Base-by-base conservation (phyloP, 495 filamentous ascomycete species). In the Penicillium longicatenatum region DNA sequence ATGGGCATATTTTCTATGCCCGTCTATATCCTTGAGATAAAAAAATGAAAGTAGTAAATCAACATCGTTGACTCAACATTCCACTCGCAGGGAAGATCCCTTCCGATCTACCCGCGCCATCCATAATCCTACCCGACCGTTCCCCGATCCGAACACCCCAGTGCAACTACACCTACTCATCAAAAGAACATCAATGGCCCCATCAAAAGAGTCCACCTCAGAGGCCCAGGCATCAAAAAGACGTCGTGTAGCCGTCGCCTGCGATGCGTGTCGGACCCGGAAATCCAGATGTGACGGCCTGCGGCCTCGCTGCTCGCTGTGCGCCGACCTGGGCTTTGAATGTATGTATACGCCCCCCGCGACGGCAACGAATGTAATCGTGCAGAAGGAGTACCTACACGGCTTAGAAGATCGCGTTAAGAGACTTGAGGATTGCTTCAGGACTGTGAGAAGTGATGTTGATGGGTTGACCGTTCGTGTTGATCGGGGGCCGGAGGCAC, bases 251-350 rank as follows among this genome's bases (percentile, higher is more conserved):
- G 57, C 70, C 9, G 41, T 82, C 50, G 79, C 79, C 29, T 81
- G 79, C 50, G 70, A 72, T 52, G 62, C 76, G 17, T 82, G 79
- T 43, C 67, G 79, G 39, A 67, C 63, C 8, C 69, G 79, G 17
- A 82, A 82, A 49, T 79, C 79, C 30, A 70, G 76, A 63, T 82
- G 79, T 44, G 77, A 81, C 63, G 76, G 79, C n/a, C 55, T 54
- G 14, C 66, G 77, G n/a, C 79, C 79, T 10, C 73, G 67, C 47
- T 82, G 79, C 52, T 68, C 66, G 43, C 65, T 68, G 49, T 81
- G 79, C 49, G 43, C 39, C 53, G 73, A 79, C 19, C 55, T 81
- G 26, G 73, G 71, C 19, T 75, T 75, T 54, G 77, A 79, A 10
- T 82, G 79, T 60, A 59, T 77, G 3, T 82, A 82, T 61, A 67